These are phyloP conservation scores for Dovyalis caffra DNA, from an alignment of 345 rosid species.

Conservation along the genomic window DNA sequence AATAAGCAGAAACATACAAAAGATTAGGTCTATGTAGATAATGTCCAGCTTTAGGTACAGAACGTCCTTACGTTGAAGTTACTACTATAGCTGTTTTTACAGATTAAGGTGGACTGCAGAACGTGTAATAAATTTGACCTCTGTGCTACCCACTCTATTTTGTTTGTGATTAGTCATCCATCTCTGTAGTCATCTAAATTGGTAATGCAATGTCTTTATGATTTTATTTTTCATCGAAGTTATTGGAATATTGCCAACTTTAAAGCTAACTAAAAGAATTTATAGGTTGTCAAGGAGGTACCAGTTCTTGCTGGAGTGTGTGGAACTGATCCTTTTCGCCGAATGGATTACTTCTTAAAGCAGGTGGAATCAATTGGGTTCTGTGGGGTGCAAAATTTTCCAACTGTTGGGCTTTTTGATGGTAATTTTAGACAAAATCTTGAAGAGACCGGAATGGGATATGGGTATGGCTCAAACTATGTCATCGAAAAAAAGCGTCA, in stretches of 20 bases:
- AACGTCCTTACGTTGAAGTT: not conserved
- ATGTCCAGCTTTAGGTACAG: too few relatives aligned
- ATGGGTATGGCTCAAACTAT: slow-evolving; percentile 48
- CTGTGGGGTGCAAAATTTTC: slow-evolving; percentile 92
- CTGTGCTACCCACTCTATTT: not conserved
- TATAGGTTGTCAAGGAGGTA: slow-evolving; percentile 73
- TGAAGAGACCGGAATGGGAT: slow-evolving; percentile 99
- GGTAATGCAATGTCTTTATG: not conserved
- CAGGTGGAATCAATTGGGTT: slow-evolving; percentile 86
- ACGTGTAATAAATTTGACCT: not conserved
- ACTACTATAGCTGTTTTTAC: not conserved
- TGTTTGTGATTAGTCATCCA: not conserved
- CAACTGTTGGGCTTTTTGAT: slow-evolving; percentile 93
- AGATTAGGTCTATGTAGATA: not conserved
- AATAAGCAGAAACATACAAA: not conserved
- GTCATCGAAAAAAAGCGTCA: not conserved
- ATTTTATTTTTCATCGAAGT: not conserved
- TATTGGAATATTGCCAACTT: not conserved
- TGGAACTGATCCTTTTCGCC: slow-evolving; percentile 91
- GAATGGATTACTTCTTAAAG: slow-evolving; percentile 78
- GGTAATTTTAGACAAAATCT: slow-evolving; percentile 93
- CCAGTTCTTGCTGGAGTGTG: slow-evolving; percentile 98
- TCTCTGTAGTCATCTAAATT: not conserved
- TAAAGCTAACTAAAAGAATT: slow-evolving; percentile 2
- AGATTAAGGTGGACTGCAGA: not conserved